Evolutionary conservation across 331 rosid genomes (phyloP), one percentile per base, ranked within the genome.

Genomic region (Quercus lobata): DNA sequence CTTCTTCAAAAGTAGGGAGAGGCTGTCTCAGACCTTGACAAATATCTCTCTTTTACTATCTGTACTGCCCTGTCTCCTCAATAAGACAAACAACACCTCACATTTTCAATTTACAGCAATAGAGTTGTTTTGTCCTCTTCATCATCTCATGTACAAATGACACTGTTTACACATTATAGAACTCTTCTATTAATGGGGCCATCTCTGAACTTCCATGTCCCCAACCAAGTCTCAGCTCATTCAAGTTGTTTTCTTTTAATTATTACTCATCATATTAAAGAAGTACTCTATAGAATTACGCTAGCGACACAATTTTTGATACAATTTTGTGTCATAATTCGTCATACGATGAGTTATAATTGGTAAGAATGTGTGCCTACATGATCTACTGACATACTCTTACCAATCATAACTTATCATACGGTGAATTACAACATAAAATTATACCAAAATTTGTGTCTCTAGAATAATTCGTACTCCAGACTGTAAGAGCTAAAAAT

Each of bases 41-140:
- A 1, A 37, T 2, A 8, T 37, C 80, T 57, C 80, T 76, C 77
- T 79, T 76, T 78, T 68, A 60, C 73, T 32, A 69, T 37, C 5
- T 79, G 49, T 56, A 57, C 76, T 35, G 4, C 71, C 24, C 55
- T 12, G 72, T 54, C 54, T 34, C 16, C 54, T 14, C 52, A 52
- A 17, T 58, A 41, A 73, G 71, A 85, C 79, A 72, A 53, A 79
- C 79, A 75, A 60, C 17, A 32, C 49, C 75, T 72, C 57, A 62
- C 16, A 29, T 27, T 19, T 32, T 12, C 52, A 49, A 46, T 53
- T 27, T 1, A 53, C 49, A 8, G n/a, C 24, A 30, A 6, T 35
- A 29, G 6, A 29, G 3, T 58, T 3, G 16, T 2, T 12, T 46
- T 46, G 53, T 46, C 53, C 15, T 46, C 53, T 9, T 46, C 4